Evolutionary conservation across 2,329 filamentous ascomycete genomes (phyloP).

Genomic region (Pestalotiopsis sp.): DNA sequence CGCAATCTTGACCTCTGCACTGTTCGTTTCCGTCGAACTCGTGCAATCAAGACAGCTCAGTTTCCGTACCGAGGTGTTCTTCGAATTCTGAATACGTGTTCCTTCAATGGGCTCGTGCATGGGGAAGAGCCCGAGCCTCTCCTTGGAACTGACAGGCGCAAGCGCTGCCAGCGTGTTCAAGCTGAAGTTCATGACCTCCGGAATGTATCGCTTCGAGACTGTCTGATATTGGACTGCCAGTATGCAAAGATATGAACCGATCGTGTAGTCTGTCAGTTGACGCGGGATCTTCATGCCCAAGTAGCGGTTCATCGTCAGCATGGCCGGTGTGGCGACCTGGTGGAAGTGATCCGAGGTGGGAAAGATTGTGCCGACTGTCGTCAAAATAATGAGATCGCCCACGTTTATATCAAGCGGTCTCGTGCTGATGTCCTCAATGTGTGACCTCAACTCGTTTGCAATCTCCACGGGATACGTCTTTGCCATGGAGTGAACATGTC

Average conservation of each 20-base stretch:
- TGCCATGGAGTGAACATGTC: conserved; percentile 90
- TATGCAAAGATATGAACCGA: conserved; percentile 78
- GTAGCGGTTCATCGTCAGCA: conserved; percentile 82
- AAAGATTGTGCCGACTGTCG: conserved; percentile 82
- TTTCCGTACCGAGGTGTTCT: conserved; percentile 47
- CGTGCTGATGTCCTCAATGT: conserved; percentile 61
- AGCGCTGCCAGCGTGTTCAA: conserved; percentile 73
- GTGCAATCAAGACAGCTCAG: conserved; percentile 64
- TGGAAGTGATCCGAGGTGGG: conserved; percentile 98
- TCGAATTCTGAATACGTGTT: conserved; percentile 51
- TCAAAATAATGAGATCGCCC: conserved; percentile 82
- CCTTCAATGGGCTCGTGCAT: conserved; percentile 57
- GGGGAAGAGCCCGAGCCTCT: conserved; percentile 60
- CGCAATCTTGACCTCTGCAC: conserved; percentile 47
- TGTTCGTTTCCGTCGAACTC: conserved; percentile 32
- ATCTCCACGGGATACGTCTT: conserved; percentile 83
- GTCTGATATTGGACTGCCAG: conserved; percentile 82
- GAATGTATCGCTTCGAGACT: conserved; percentile 84
- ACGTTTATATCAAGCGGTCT: conserved; percentile 56
- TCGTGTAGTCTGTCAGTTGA: conserved; percentile 66
- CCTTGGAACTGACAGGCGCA: conserved; percentile 55
- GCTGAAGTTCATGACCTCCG: conserved; percentile 83
- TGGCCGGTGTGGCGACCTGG: conserved; percentile 87
- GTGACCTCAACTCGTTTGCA: conserved; percentile 74
- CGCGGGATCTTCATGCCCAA: conserved; percentile 76